Percentiles rank a stretch among this genome's conserved stretches.
These are phyloP conservation scores for Wickerhamomyces silvicola DNA, from an alignment of 805 yeast genomes.

Conservation along the genomic window DNA sequence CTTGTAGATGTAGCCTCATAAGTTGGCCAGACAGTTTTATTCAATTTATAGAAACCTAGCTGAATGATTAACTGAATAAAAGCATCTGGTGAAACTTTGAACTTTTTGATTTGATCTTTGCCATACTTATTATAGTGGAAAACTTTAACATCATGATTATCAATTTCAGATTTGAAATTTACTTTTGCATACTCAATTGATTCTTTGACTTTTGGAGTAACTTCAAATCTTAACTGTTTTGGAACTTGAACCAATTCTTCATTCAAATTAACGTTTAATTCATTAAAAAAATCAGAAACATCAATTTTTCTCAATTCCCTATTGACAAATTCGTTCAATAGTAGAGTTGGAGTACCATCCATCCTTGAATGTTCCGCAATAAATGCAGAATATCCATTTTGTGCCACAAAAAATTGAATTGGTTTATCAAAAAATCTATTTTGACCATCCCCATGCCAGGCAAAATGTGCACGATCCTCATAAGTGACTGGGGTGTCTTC, in stretches of 20 bases:
- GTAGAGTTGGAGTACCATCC: conserved; percentile 96
- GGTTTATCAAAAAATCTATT: conserved; percentile 94
- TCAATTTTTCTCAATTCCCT: conserved; percentile 47
- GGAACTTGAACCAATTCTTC: conserved; percentile 5
- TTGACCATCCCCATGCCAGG: conserved; percentile 94
- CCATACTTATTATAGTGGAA: conserved; percentile 84
- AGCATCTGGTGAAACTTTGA: conserved; percentile 90
- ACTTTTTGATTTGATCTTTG: conserved; percentile 74
- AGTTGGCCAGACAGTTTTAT: conserved; percentile 80
- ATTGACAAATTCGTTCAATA: conserved; percentile 72
- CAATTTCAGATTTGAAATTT: conserved; percentile 47
- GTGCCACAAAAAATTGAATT: conserved; percentile 71
- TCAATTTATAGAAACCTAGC: conserved; percentile 78
- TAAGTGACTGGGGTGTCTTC: conserved; percentile 63
- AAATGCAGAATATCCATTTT: conserved; percentile 86
- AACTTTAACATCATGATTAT: conserved; percentile 66
- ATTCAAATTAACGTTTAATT: conserved; percentile 9
- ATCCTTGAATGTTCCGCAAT: conserved; percentile 94
- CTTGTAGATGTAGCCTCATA: conserved; percentile 96
- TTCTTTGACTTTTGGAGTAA: conserved; percentile 42
- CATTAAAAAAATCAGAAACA: conserved; percentile 21
- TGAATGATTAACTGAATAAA: conserved; percentile 87
- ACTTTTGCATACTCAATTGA: conserved; percentile 50
- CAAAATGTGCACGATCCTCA: conserved; percentile 75
- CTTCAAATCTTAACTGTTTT: conserved; percentile 46